Percentiles rank a stretch among this genome's conserved stretches.
phyloP scores from a whole-genome alignment of 768 basidiomycete species.

The Boletus speciosus region DNA sequence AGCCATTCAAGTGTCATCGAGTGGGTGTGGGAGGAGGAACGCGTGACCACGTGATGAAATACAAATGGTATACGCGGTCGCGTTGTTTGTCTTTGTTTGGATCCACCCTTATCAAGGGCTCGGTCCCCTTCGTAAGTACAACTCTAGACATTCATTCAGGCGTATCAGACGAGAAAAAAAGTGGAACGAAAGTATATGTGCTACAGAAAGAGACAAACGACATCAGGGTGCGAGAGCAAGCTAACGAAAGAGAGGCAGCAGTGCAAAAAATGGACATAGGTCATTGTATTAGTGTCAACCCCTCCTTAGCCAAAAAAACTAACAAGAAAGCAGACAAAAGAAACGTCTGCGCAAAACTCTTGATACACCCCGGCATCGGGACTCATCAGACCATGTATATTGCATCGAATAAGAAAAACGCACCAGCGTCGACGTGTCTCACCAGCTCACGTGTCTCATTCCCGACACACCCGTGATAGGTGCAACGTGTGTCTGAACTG shows the following conservation, averaged over 20 bases:
- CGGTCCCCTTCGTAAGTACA: neutral
- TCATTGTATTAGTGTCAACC: conserved; percentile 21
- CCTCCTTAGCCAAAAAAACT: conserved; percentile 8
- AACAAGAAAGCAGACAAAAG: conserved; percentile 13
- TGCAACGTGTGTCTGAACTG: conserved; percentile 6
- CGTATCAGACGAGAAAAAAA: neutral
- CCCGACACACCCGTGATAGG: conserved; percentile 22
- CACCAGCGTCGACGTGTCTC: conserved; percentile 7
- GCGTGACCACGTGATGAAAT: conserved; percentile 7
- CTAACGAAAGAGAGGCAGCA: neutral
- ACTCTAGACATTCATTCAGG: neutral
- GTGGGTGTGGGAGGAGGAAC: neutral
- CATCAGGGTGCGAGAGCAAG: neutral
- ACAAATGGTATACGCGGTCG: neutral
- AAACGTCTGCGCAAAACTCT: neutral
- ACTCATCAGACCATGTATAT: neutral
- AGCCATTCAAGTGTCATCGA: neutral
- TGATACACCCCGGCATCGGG: neutral
- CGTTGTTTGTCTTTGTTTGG: conserved; percentile 17
- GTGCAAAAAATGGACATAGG: conserved; percentile 1
- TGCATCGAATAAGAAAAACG: neutral
- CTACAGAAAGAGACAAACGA: neutral
- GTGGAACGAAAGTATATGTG: neutral
- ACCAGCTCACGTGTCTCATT: conserved; percentile 27
- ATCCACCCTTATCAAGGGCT: neutral